These are phyloP conservation scores for Monosporascus cannonballus DNA, from an alignment of 2,329 filamentous ascomycete species.

Conservation along the genomic window DNA sequence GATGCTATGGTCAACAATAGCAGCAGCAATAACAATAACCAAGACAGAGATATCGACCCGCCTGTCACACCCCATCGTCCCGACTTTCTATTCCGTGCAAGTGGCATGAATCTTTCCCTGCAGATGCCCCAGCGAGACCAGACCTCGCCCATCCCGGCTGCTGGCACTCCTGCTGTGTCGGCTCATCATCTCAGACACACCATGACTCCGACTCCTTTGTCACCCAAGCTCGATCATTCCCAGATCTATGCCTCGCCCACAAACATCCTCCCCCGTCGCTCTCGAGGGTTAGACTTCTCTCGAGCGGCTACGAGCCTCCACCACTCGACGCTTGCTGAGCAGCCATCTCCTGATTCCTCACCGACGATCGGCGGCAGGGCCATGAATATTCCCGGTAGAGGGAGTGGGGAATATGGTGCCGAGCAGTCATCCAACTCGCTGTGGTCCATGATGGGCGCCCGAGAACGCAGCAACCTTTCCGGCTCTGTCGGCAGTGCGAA, in stretches of 20 bases:
- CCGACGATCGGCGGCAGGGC: constrained; percentile 69
- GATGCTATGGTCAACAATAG: constrained; percentile 25
- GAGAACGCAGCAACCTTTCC: constrained; percentile 66
- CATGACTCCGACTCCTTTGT: constrained; percentile 56
- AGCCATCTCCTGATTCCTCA: constrained; percentile 83
- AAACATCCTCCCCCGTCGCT: constrained; percentile 82
- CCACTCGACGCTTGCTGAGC: constrained; percentile 87
- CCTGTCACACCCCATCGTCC: constrained; percentile 71
- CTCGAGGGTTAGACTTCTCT: constrained; percentile 87
- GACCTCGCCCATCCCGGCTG: constrained; percentile 24
- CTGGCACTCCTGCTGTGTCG: constrained; percentile 19
- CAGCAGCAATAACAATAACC: constrained; percentile 26
- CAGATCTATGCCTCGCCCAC: constrained; percentile 83
- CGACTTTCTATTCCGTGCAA: constrained; percentile 53
- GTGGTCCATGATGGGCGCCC: constrained; percentile 65
- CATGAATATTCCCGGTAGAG: constrained; percentile 55
- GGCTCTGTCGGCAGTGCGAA: constrained; percentile 78
- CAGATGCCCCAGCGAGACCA: constrained; percentile 58
- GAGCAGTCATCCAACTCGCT: constrained; percentile 65
- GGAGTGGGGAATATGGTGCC: constrained; percentile 41
- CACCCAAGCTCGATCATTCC: constrained; percentile 78
- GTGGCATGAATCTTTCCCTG: constrained; percentile 45
- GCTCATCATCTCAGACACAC: background rate
- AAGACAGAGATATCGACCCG: constrained; percentile 18
- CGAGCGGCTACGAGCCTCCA: constrained; percentile 90